Evolutionary conservation across 2,329 filamentous ascomycete species (phyloP).

Genomic region (Pseudogymnoascus sp.): DNA sequence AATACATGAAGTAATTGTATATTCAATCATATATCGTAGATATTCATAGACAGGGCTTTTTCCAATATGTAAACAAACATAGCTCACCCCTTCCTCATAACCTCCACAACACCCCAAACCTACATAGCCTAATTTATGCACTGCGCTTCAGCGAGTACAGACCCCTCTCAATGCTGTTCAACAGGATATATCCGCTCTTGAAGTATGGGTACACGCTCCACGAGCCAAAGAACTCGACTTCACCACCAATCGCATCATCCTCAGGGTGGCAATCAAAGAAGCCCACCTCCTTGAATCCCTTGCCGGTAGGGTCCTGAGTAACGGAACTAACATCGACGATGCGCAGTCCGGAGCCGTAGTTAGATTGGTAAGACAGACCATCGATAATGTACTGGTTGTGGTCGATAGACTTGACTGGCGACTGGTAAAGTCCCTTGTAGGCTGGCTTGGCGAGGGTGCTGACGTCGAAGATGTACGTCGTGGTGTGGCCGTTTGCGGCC

Average conservation of each 20-base stretch:
- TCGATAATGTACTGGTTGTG: slow-evolving; percentile 42
- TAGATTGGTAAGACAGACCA: slow-evolving; percentile 40
- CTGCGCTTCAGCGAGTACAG: slow-evolving; percentile 32
- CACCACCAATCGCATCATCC: slow-evolving; percentile 29
- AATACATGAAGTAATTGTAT: slow-evolving; percentile 1
- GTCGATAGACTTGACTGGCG: slow-evolving; percentile 34
- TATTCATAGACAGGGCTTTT: not conserved
- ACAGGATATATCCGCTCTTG: slow-evolving; percentile 33
- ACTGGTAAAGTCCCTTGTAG: slow-evolving; percentile 38
- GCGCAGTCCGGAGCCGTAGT: slow-evolving; percentile 44
- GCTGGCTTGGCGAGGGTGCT: slow-evolving; percentile 33
- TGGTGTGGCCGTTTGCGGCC: slow-evolving; percentile 38
- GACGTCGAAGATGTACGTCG: slow-evolving; percentile 47
- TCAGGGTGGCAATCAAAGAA: slow-evolving; percentile 32
- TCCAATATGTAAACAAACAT: slow-evolving; percentile 5
- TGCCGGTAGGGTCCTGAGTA: slow-evolving; percentile 21
- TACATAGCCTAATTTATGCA: not conserved
- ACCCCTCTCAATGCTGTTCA: slow-evolving; percentile 37
- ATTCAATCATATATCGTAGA: slow-evolving; percentile 1
- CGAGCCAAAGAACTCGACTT: slow-evolving; percentile 36
- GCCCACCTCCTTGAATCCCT: slow-evolving; percentile 37
- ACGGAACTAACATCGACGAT: slow-evolving; percentile 32
- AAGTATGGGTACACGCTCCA: slow-evolving; percentile 38
- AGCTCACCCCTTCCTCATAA: not conserved
- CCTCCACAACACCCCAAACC: not conserved